Evolutionary conservation across 1,284 basidiomycete species (phyloP).

Genomic region (Ustilago loliicola): DNA sequence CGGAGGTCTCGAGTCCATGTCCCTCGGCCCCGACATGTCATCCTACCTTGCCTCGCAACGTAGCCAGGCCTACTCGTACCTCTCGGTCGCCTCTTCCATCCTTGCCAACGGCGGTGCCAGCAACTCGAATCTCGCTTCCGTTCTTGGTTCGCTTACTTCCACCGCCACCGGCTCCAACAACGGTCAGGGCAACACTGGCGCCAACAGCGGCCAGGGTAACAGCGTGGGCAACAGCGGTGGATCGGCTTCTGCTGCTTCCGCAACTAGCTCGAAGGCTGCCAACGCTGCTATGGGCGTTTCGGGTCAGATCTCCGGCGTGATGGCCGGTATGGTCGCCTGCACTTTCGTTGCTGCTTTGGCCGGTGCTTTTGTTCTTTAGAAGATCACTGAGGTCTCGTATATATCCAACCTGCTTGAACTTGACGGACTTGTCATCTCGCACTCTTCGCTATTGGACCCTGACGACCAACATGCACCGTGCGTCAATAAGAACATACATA

Average conservation of each 20-base stretch:
- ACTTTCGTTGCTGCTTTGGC: constrained; percentile 33
- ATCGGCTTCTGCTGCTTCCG: constrained; percentile 5
- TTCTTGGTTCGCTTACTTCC: constrained; percentile 22
- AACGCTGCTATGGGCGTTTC: constrained; percentile 21
- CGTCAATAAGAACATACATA: neutral
- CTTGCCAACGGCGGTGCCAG: constrained; percentile 26
- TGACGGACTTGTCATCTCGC: neutral
- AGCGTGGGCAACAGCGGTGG: too few relatives aligned
- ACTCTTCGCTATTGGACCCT: neutral
- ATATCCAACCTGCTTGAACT: neutral
- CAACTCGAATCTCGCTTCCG: constrained; percentile 23
- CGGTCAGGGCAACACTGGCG: too few relatives aligned
- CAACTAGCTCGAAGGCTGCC: constrained; percentile 13
- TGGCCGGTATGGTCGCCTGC: constrained; percentile 27
- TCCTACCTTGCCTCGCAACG: constrained; percentile 19
- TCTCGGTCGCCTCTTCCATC: constrained; percentile 39
- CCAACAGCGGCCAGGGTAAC: constrained; percentile 11
- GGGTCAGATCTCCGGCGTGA: constrained; percentile 12
- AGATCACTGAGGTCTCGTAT: neutral
- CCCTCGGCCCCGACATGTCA: constrained; percentile 23
- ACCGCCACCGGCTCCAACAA: constrained; percentile 3
- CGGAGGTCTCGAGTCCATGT: constrained; percentile 8
- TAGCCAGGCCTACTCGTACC: constrained; percentile 42
- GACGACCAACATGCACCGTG: neutral
- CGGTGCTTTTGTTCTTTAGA: constrained; percentile 30